Percentiles rank a stretch among this genome's conserved stretches.
phyloP scores from a whole-genome alignment of 257 asterid genomes.

The Rauvolfia tetraphylla region DNA sequence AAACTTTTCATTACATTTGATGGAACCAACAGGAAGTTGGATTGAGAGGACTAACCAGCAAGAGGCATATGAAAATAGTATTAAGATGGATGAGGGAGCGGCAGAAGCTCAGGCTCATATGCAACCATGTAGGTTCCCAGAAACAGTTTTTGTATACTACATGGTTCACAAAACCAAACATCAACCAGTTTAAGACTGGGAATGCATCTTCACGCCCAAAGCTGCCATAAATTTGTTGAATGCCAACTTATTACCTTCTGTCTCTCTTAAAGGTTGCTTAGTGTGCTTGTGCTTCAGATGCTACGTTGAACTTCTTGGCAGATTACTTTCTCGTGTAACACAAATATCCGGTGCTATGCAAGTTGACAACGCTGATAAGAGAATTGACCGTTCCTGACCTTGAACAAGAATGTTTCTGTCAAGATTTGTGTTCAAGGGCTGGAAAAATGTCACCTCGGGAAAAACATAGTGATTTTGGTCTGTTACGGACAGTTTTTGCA shows the following conservation, averaged over 20 bases:
- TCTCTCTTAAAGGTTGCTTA: neutral
- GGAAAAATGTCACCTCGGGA: neutral
- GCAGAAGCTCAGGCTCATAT: constrained; percentile 63
- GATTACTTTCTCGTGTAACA: neutral
- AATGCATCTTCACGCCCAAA: constrained; percentile 37
- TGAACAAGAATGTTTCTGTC: neutral
- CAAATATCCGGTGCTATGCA: too few species aligned
- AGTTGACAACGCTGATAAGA: neutral
- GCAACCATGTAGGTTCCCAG: constrained; percentile 75
- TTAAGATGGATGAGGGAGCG: constrained; percentile 92
- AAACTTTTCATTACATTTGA: neutral
- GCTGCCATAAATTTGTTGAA: constrained; percentile 21
- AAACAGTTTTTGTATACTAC: constrained; percentile 73
- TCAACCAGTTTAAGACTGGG: constrained; percentile 33
- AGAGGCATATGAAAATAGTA: constrained; percentile 77
- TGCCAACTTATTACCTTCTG: neutral
- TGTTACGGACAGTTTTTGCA: neutral
- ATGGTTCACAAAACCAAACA: constrained; percentile 71
- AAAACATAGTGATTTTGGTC: neutral
- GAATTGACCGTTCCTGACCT: neutral
- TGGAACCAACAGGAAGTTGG: constrained; percentile 59
- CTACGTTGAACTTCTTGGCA: neutral
- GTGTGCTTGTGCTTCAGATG: too few species aligned
- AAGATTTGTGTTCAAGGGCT: neutral
- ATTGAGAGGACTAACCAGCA: constrained; percentile 66